Base-by-base conservation (phyloP, 345 rosid genomes). In the Salix arbutifolia region DNA sequence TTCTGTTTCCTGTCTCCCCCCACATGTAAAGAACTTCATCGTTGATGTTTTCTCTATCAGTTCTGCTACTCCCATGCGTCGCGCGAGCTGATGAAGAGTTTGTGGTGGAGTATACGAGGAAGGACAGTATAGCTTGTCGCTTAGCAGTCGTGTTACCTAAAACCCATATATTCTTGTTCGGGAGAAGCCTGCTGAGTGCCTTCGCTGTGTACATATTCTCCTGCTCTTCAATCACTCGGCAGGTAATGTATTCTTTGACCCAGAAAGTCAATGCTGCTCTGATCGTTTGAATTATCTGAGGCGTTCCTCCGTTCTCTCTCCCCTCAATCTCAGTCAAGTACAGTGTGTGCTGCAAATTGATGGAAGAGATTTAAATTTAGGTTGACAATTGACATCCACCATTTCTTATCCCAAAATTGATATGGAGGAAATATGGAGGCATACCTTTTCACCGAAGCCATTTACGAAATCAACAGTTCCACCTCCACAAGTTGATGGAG, bases 401-500 rank as follows among this genome's bases (percentile, higher is more conserved):
- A 58, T 3, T 25, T 23, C 1, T 9, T 21, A 8, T 9, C 61
- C 2, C 61, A 3, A n/a, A n/a, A n/a, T 21, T 58, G 14, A 9
- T 1, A 53, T 21, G n/a, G 61, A 56, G 23, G 26, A 40, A 58
- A 4, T 10, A 56, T 56, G 4, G 0, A 10, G 12, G n/a, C 14
- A 16, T 72, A 87, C 94, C 89, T 86, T 78, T 26, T 90, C 90
- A 38, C 33, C 68, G 71, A 85, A 87, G 67, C 85, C 86, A 70
- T 87, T 90, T 67, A 90, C 94, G 65, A 86, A 90, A 35, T 71
- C 17, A 10, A 89, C 91, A 25, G 92, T 87, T 62, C 94, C 92
- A 17, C 94, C 94, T 17, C 92, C 92, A 64, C 87, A 89, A 8
- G 92, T 89, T 2, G 92, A 86, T 1, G 94, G 92, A 1, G 94